Conservation (phyloP, 2,329 filamentous ascomycete genomes). For the Trichophyton mentagrophytes region DNA sequence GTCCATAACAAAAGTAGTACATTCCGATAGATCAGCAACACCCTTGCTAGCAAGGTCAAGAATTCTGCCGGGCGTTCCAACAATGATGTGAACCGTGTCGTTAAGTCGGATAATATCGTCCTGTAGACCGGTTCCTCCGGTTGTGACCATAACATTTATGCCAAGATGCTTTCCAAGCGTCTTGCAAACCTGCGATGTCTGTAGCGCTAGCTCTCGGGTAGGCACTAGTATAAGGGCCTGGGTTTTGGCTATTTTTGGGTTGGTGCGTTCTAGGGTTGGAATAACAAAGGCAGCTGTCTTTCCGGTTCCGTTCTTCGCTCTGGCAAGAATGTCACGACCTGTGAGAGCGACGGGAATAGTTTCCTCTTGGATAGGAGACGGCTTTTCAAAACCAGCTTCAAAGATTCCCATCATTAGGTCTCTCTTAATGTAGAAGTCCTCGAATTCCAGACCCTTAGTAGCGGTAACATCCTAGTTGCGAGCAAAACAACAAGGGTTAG, state of each 20-base stretch:
- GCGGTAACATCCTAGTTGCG: slow-evolving; percentile 77
- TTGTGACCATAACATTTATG: slow-evolving; percentile 98
- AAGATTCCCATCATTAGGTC: slow-evolving; percentile 98
- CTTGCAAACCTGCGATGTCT: slow-evolving; percentile 99
- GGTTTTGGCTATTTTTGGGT: slow-evolving; percentile 90
- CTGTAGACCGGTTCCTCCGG: slow-evolving; percentile 84
- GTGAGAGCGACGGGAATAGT: slow-evolving; percentile 93
- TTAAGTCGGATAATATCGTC: slow-evolving; percentile 93
- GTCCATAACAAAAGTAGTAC: slow-evolving; percentile 98
- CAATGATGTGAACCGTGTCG: slow-evolving; percentile 92
- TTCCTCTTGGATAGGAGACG: slow-evolving; percentile 98
- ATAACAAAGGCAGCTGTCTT: slow-evolving; percentile 98
- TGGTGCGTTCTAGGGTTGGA: slow-evolving; percentile 85
- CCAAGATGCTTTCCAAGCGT: slow-evolving; percentile 93
- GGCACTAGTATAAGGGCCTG: slow-evolving; percentile 94
- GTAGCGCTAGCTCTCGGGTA: slow-evolving; percentile 89
- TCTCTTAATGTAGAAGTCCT: slow-evolving; percentile 90
- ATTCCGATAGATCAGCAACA: slow-evolving; percentile 89
- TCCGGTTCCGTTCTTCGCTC: slow-evolving; percentile 96
- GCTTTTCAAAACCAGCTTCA: slow-evolving; percentile 96
- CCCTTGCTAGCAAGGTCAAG: slow-evolving; percentile 92
- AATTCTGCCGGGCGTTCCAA: slow-evolving; percentile 92
- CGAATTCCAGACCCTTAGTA: slow-evolving; percentile 94
- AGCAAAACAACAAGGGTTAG: slow-evolving; percentile 4
- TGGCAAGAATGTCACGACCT: slow-evolving; percentile 84